Percentiles rank a stretch among this genome's conserved stretches.
Evolutionary conservation across 192 early-diverging fungal species (phyloP).

Genomic region (Lobulomyces angularis): DNA sequence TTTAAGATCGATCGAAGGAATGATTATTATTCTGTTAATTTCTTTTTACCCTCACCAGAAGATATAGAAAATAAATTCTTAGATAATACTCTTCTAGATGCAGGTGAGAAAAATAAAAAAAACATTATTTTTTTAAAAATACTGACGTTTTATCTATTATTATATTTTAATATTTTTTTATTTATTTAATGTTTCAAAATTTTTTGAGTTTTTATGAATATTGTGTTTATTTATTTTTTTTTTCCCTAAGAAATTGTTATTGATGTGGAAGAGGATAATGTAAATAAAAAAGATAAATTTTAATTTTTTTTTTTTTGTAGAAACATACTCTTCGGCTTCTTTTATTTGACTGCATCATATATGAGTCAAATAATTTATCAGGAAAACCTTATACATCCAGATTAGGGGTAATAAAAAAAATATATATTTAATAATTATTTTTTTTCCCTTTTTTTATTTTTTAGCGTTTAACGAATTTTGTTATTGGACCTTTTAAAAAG

Average conservation of each 20-base stretch:
- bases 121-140: too few species aligned
- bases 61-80: background rate
- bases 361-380: slow-evolving; percentile 42
- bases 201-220: background rate
- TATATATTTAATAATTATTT: too few species aligned
- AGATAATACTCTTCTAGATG: background rate
- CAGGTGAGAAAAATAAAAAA: too few species aligned
- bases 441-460: background rate
- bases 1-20: slow-evolving; percentile 76
- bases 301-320: background rate
- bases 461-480: slow-evolving; percentile 50
- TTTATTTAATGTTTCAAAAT: too few species aligned
- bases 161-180: too few species aligned
- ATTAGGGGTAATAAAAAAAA: slow-evolving; percentile 66
- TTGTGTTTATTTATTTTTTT: background rate
- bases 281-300: too few species aligned
- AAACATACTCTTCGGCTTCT: slow-evolving; percentile 39
- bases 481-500: slow-evolving; percentile 52
- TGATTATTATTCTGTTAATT: slow-evolving; percentile 53
- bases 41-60: slow-evolving; percentile 32
- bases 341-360: slow-evolving; percentile 62
- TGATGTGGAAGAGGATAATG: too few species aligned
- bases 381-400: slow-evolving; percentile 44
- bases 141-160: too few species aligned
- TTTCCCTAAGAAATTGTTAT: background rate